phyloP scores from a whole-genome alignment of 495 filamentous ascomycete species.

The Jackrogersella multiformis region DNA sequence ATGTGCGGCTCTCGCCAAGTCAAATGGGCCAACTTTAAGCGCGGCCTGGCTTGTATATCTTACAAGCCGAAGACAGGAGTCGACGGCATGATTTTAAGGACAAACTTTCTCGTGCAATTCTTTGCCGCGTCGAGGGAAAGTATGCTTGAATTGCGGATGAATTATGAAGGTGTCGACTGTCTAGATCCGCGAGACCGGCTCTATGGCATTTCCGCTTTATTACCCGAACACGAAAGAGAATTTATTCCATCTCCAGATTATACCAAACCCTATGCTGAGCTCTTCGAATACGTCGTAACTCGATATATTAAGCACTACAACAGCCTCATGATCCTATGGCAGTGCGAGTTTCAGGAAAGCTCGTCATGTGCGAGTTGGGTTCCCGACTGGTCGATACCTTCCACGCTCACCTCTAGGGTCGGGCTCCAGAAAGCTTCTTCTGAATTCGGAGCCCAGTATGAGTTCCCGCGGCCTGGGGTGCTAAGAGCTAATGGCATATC shows the following conservation, averaged over 20 bases:
- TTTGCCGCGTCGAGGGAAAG: neutral
- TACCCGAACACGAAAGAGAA: neutral
- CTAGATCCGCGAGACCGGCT: slow-evolving; percentile 18
- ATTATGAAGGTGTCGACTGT: neutral
- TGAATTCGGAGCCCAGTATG: neutral
- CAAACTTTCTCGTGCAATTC: neutral
- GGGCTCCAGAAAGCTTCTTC: neutral
- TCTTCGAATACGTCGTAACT: neutral
- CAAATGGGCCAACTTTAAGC: slow-evolving; percentile 17
- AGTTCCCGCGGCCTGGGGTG: slow-evolving; percentile 11
- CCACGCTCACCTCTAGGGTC: neutral
- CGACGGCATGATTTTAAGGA: too few relatives aligned
- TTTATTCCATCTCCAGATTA: slow-evolving; percentile 16
- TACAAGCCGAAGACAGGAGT: neutral
- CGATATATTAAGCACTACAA: neutral
- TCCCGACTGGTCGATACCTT: slow-evolving; percentile 16
- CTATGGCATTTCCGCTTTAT: slow-evolving; percentile 15
- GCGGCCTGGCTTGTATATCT: slow-evolving; percentile 5
- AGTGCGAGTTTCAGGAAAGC: neutral
- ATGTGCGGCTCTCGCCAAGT: slow-evolving; percentile 15
- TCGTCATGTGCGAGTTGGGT: slow-evolving; percentile 25
- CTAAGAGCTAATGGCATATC: slow-evolving; percentile 16
- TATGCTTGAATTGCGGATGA: neutral
- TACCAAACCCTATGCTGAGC: slow-evolving; percentile 4
- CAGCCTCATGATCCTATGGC: neutral